A percentile compares a stretch with the other conserved stretches of the same genome.
phyloP scores from a whole-genome alignment of 2,329 filamentous ascomycete species.

The Aureobasidium sp. region DNA sequence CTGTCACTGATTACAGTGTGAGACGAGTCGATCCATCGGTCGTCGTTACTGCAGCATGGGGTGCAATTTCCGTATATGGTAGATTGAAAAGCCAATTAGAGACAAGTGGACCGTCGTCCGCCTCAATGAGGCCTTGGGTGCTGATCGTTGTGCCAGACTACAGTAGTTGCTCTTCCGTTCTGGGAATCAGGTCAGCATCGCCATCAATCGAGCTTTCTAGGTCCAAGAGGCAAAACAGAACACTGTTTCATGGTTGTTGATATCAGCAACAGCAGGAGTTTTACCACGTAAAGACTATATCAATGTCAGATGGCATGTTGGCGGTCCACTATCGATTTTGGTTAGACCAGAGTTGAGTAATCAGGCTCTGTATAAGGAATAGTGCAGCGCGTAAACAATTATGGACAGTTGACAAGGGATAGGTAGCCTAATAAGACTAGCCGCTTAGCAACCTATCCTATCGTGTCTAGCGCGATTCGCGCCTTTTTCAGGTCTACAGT shows the following conservation, averaged over 20 bases:
- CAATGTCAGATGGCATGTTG: not conserved
- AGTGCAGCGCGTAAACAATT: not conserved
- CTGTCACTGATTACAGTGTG: not conserved
- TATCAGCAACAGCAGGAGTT: not conserved
- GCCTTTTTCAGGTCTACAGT: not conserved
- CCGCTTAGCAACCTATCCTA: constrained; percentile 3
- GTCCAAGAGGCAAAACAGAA: not conserved
- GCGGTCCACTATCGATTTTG: not conserved
- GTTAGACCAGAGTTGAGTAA: not conserved
- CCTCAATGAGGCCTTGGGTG: not conserved
- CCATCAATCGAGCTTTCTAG: not conserved
- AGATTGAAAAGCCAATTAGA: not conserved
- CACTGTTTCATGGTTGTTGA: not conserved
- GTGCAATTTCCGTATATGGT: not conserved
- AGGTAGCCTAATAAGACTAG: not conserved
- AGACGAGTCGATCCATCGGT: not conserved
- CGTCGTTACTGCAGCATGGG: not conserved
- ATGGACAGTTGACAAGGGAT: not conserved
- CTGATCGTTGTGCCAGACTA: not conserved
- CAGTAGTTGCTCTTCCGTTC: not conserved
- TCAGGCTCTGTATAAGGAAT: not conserved
- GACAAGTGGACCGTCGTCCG: not conserved
- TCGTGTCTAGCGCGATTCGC: not conserved
- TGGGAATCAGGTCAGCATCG: not conserved
- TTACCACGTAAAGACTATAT: not conserved